Conservation (phyloP, 352 stramenopile genomes). For the Plasmopara halstedii region DNA sequence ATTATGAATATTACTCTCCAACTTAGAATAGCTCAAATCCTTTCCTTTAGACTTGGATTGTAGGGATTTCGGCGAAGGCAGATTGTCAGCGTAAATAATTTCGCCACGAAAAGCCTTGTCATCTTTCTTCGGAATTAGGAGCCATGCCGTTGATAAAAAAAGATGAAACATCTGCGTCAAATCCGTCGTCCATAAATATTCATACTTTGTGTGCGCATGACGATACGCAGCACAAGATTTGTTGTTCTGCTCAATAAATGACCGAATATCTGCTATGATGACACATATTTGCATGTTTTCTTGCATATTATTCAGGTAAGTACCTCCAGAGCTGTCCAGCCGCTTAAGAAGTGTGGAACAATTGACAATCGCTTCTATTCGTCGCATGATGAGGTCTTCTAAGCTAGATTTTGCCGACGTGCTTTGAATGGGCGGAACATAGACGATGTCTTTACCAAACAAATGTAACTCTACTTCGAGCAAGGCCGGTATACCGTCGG, state of each 20-base stretch:
- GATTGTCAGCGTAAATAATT: conserved; percentile 23
- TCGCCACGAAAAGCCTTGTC: conserved; percentile 10
- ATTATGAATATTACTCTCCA: too few species aligned
- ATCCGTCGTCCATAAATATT: conserved; percentile 90
- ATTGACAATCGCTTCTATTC: conserved; percentile 61
- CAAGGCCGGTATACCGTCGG: conserved; percentile 77
- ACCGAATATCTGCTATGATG: conserved; percentile 72
- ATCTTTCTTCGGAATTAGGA: conserved; percentile 25
- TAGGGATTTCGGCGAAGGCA: conserved; percentile 9
- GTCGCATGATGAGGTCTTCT: conserved; percentile 54
- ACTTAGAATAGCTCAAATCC: too few species aligned
- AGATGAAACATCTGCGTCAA: conserved; percentile 80
- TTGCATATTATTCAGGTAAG: conserved; percentile 86
- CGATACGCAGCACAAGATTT: conserved; percentile 48
- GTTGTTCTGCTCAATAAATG: conserved; percentile 78
- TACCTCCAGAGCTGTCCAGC: conserved; percentile 79
- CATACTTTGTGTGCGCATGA: conserved; percentile 79
- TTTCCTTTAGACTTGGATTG: conserved; percentile 11
- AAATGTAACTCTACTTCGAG: conserved; percentile 90
- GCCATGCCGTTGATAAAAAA: conserved; percentile 74
- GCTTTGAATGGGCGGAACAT: conserved; percentile 56
- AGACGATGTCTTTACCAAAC: conserved; percentile 78
- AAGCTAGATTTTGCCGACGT: conserved; percentile 42
- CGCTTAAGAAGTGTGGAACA: conserved; percentile 71
- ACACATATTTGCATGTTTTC: conserved; percentile 74